Evolutionary conservation across 2,329 filamentous ascomycete genomes (phyloP).

Genomic region (Colletotrichum zoysiae): DNA sequence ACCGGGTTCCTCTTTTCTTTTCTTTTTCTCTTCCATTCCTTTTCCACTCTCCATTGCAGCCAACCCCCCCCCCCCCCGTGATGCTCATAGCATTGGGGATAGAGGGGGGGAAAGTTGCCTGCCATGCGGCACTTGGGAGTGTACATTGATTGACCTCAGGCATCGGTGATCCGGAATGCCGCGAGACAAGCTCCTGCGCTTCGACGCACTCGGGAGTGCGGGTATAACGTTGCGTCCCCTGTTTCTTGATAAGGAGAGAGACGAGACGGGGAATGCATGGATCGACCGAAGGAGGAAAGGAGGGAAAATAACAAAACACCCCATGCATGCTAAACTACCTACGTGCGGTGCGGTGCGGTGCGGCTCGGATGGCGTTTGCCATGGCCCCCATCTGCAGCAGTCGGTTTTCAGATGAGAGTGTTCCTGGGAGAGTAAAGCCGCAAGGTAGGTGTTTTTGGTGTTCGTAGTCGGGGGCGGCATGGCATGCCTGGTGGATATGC

Average conservation of each 20-base stretch:
- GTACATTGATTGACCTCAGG: slow-evolving; percentile 26
- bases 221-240: not conserved
- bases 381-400: slow-evolving; percentile 1
- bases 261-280: not conserved
- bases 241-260: not conserved
- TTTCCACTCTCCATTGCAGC: not conserved
- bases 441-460: not conserved
- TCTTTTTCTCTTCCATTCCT: not conserved
- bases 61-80: slow-evolving; percentile 6
- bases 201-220: slow-evolving; percentile 13
- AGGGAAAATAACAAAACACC: not conserved
- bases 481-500: not conserved
- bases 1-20: slow-evolving; percentile 38
- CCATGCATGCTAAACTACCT: not conserved
- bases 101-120: slow-evolving; percentile 10
- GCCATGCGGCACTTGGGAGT: not conserved
- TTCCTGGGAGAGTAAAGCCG: not conserved
- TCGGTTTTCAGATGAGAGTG: not conserved
- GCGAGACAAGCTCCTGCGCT: slow-evolving; percentile 32
- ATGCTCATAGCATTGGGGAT: slow-evolving; percentile 26
- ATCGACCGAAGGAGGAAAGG: not conserved
- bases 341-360: not conserved
- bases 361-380: slow-evolving; percentile 3
- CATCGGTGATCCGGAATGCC: slow-evolving; percentile 24
- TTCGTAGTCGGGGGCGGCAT: not conserved